These are phyloP conservation scores for Podosphaera aphanis DNA, from an alignment of 2,329 filamentous ascomycete genomes.

Conservation along the genomic window DNA sequence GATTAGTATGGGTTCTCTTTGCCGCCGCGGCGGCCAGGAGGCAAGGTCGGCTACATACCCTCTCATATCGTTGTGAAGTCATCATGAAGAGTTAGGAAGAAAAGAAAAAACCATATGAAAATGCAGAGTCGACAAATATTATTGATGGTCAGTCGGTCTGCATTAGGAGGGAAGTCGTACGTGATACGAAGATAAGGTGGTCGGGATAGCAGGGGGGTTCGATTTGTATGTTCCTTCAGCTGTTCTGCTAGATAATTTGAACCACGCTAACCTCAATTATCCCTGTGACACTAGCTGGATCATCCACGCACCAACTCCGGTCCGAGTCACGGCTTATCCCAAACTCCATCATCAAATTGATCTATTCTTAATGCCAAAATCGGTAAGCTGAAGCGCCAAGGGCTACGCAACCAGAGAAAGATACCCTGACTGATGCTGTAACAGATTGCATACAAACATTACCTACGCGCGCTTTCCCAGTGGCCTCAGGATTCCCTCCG, in stretches of 20 bases:
- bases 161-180: no score
- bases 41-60: constrained; percentile 21
- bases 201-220: no score
- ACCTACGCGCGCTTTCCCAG: constrained; percentile 26
- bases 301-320: no score
- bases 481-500: constrained; percentile 43
- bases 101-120: constrained; percentile 9
- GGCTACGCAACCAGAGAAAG: no score
- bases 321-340: no score
- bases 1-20: constrained; percentile 7
- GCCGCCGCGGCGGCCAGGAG: constrained; percentile 8
- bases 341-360: no score
- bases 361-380: background rate
- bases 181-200: no score
- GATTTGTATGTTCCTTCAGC: no score
- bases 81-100: constrained; percentile 8
- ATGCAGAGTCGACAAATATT: constrained; percentile 5
- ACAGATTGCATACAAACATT: constrained; percentile 23
- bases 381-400: background rate
- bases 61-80: constrained; percentile 25
- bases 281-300: no score
- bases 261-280: no score
- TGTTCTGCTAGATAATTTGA: no score
- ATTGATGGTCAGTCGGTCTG: no score
- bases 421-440: background rate